These are phyloP conservation scores for Hibiscus mutabilis DNA, from an alignment of 345 rosid species.

Conservation along the genomic window DNA sequence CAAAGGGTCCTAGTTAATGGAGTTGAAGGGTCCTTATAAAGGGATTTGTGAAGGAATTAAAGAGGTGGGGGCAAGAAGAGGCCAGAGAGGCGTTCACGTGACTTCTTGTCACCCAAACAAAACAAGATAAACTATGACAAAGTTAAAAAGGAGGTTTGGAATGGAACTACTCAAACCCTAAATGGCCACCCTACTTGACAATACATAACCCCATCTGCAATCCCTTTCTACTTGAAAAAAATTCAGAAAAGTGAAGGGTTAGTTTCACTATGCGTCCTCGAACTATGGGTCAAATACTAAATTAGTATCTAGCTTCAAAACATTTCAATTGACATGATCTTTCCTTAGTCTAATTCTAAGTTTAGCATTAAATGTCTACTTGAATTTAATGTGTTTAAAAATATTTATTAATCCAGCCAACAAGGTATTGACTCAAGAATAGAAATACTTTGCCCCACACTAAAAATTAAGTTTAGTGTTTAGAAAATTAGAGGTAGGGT, in stretches of 20 bases:
- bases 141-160: background rate
- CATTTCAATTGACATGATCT: background rate
- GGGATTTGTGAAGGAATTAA: background rate
- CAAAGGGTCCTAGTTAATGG: constrained; percentile 7
- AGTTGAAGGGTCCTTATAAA: background rate
- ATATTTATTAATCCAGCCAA: no score
- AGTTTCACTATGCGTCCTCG: background rate
- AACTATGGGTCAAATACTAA: background rate
- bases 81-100: constrained; percentile 11
- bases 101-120: constrained; percentile 21
- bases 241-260: background rate
- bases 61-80: constrained; percentile 9
- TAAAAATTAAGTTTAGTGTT: no score
- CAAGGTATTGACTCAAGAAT: no score
- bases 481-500: no score
- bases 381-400: background rate
- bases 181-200: background rate
- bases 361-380: background rate
- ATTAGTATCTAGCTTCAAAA: background rate
- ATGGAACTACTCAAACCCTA: constrained; percentile 1
- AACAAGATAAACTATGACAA: constrained; percentile 6
- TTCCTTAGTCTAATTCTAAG: no score
- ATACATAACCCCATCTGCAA: background rate
- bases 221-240: background rate
- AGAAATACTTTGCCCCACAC: no score